phyloP scores from a whole-genome alignment of 2,329 filamentous ascomycete genomes.

The Ophiosphaerella korrae region DNA sequence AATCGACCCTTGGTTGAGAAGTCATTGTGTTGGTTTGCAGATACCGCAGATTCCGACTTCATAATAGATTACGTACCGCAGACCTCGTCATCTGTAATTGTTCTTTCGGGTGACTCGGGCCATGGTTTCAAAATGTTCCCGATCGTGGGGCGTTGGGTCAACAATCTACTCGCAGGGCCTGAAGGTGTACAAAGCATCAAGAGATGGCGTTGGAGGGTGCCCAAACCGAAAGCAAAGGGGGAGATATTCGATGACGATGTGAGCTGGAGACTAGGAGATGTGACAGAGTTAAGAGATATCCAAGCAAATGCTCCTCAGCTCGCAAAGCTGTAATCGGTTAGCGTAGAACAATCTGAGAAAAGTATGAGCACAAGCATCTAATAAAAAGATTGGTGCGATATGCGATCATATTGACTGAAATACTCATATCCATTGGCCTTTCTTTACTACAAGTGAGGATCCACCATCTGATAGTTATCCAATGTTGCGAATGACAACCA shows the following conservation, averaged over 20 bases:
- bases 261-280: conserved; percentile 54
- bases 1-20: conserved; percentile 62
- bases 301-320: conserved; percentile 9
- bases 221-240: conserved; percentile 28
- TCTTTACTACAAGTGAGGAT: conserved; percentile 9
- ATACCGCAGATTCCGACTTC: conserved; percentile 65
- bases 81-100: conserved; percentile 54
- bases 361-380: not conserved
- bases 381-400: not conserved
- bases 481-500: conserved; percentile 56
- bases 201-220: conserved; percentile 60
- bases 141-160: conserved; percentile 61
- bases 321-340: conserved; percentile 21
- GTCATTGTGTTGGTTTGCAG: conserved; percentile 68
- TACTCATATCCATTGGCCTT: not conserved
- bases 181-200: conserved; percentile 51
- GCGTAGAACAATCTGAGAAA: not conserved
- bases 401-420: not conserved
- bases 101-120: conserved; percentile 64
- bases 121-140: conserved; percentile 69
- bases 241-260: conserved; percentile 53
- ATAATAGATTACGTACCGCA: conserved; percentile 64
- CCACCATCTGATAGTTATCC: conserved; percentile 43
- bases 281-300: conserved; percentile 29
- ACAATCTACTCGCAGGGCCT: conserved; percentile 50